phyloP scores from a whole-genome alignment of 805 yeast genomes.

The Wickerhamiella spandovensis region DNA sequence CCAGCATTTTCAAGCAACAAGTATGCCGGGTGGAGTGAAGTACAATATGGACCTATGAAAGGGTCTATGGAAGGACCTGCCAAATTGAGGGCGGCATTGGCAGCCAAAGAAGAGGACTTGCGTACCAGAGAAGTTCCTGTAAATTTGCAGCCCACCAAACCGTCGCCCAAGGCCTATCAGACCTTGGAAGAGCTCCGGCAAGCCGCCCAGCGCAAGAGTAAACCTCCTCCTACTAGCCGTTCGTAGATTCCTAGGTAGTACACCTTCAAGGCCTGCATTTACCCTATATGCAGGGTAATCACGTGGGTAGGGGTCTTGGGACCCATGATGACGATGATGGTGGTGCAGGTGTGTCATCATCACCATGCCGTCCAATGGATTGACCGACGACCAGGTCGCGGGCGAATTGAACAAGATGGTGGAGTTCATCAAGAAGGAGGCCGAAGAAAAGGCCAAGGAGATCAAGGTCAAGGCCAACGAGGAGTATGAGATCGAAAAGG shows the following conservation, averaged over 20 bases:
- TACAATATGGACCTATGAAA: constrained; percentile 7
- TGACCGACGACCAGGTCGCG: constrained; percentile 53
- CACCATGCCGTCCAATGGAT: constrained; percentile 11
- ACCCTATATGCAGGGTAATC: no score
- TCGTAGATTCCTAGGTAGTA: no score
- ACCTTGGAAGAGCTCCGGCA: background rate
- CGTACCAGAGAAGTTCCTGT: background rate
- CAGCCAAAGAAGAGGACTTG: background rate
- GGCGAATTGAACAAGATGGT: constrained; percentile 96
- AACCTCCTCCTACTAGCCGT: background rate
- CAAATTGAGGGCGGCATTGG: background rate
- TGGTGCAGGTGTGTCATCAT: background rate
- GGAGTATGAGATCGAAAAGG: constrained; percentile 96
- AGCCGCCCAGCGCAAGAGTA: background rate
- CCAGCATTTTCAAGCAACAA: background rate
- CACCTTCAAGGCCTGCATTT: no score
- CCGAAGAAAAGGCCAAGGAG: constrained; percentile 96
- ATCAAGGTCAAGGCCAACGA: constrained; percentile 92
- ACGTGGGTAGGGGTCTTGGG: background rate
- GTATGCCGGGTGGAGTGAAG: constrained; percentile 7
- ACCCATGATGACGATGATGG: background rate
- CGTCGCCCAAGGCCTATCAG: background rate
- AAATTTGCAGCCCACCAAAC: background rate
- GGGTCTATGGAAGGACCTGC: background rate
- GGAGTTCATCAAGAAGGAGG: constrained; percentile 97